These are phyloP conservation scores for Skeletonema grethae DNA, from an alignment of 108 stramenopile species.

Conservation along the genomic window DNA sequence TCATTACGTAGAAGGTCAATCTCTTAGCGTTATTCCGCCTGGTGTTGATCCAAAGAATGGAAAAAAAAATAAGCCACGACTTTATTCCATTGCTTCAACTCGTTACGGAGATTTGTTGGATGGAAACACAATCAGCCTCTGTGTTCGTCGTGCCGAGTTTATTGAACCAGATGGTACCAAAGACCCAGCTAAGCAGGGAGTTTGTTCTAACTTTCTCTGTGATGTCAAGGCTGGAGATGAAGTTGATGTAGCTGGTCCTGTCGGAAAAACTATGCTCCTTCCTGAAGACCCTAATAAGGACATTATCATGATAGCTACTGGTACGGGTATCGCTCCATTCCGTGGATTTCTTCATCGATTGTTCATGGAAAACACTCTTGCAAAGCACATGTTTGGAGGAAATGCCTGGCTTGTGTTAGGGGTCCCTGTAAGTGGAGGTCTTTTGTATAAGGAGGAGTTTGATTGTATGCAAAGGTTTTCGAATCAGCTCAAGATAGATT, in stretches of 20 bases:
- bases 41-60: constrained; percentile 58
- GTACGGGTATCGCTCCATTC: constrained; percentile 91
- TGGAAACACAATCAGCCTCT: constrained; percentile 78
- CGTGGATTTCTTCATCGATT: constrained; percentile 84
- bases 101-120: constrained; percentile 84
- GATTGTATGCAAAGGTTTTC: constrained; percentile 68
- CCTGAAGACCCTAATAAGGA: constrained; percentile 71
- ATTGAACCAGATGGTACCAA: constrained; percentile 59
- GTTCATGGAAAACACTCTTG: constrained; percentile 83
- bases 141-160: constrained; percentile 88
- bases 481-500: constrained; percentile 56
- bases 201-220: constrained; percentile 84
- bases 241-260: constrained; percentile 79
- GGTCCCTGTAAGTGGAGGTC: constrained; percentile 73
- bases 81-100: constrained; percentile 88
- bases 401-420: constrained; percentile 83
- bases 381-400: constrained; percentile 74
- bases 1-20: constrained; percentile 90
- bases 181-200: constrained; percentile 74
- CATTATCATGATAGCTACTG: constrained; percentile 90
- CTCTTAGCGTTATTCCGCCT: constrained; percentile 81
- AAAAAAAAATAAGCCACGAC: constrained; percentile 71
- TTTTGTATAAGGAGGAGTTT: constrained; percentile 82
- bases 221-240: constrained; percentile 56
- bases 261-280: constrained; percentile 89